Evolutionary conservation across 495 filamentous ascomycete species (phyloP).

Genomic region (Daldinia grandis): DNA sequence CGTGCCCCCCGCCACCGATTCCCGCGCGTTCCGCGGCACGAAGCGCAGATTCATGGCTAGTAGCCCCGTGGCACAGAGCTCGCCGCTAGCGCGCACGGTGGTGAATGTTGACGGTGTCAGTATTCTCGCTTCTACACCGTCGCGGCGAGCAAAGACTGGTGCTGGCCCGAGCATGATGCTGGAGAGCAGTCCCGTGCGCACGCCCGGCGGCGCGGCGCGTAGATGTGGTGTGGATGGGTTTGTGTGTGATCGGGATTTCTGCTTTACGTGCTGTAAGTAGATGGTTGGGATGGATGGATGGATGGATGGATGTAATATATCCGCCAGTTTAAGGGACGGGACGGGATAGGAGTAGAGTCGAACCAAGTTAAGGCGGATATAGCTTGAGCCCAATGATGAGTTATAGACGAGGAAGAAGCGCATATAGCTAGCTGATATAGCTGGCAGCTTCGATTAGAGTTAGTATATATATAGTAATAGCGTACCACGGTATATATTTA

Average conservation of each 20-base stretch:
- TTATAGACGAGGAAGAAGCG: neutral
- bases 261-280: constrained; percentile 54
- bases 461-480: neutral
- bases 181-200: constrained; percentile 41
- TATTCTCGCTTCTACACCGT: constrained; percentile 10
- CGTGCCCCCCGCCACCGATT: constrained; percentile 38
- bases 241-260: constrained; percentile 57
- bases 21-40: constrained; percentile 12
- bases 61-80: constrained; percentile 30
- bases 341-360: too few relatives aligned
- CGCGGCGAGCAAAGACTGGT: neutral
- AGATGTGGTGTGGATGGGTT: constrained; percentile 59
- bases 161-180: neutral
- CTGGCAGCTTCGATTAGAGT: neutral
- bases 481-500: neutral
- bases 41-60: constrained; percentile 7
- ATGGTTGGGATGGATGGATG: neutral
- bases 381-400: neutral
- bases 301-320: neutral
- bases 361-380: neutral
- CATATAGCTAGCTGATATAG: neutral
- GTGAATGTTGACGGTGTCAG: constrained; percentile 3
- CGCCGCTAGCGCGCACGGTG: constrained; percentile 34
- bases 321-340: neutral
- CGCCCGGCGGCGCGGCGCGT: constrained; percentile 54